These are phyloP conservation scores for Lachnellula hyalina DNA, from an alignment of 2,329 filamentous ascomycete genomes.

Conservation along the genomic window DNA sequence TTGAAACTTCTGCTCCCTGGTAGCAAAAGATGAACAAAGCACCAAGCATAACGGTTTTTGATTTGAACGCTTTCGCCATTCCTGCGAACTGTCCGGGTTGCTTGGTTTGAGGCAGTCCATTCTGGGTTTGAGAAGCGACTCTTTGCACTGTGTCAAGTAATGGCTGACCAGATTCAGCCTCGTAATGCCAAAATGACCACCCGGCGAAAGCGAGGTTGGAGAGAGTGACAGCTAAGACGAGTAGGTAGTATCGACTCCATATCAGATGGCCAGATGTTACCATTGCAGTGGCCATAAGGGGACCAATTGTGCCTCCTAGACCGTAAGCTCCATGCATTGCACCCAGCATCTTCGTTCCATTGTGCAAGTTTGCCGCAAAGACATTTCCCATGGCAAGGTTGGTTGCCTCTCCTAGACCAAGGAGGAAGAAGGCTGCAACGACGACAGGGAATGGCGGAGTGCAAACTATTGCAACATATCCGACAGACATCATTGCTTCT, in stretches of 20 bases:
- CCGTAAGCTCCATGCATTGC: conserved; percentile 64
- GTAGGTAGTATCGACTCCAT: conserved; percentile 70
- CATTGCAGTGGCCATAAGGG: conserved; percentile 69
- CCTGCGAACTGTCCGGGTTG: conserved; percentile 32
- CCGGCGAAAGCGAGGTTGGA: conserved; percentile 52
- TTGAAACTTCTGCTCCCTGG: conserved; percentile 77
- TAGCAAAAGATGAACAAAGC: conserved; percentile 82
- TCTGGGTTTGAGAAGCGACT: conserved; percentile 31
- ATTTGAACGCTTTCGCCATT: conserved; percentile 43
- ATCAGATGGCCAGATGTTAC: conserved; percentile 51
- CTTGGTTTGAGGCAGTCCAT: conserved; percentile 9
- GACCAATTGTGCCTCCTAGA: conserved; percentile 57
- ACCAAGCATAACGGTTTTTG: conserved; percentile 60
- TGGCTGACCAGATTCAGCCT: conserved; percentile 48
- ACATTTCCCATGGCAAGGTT: conserved; percentile 54
- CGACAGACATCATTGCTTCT: conserved; percentile 50
- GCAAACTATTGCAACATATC: conserved; percentile 60
- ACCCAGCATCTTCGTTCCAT: conserved; percentile 52
- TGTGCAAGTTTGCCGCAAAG: conserved; percentile 50
- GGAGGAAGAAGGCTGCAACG: conserved; percentile 62
- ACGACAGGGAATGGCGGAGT: conserved; percentile 67
- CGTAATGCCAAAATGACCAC: conserved; percentile 67
- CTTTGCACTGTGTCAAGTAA: conserved; percentile 40
- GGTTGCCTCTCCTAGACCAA: conserved; percentile 54
- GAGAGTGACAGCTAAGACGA: conserved; percentile 55